Conservation (phyloP, 306 rosid species). For the Rosa chinensis region DNA sequence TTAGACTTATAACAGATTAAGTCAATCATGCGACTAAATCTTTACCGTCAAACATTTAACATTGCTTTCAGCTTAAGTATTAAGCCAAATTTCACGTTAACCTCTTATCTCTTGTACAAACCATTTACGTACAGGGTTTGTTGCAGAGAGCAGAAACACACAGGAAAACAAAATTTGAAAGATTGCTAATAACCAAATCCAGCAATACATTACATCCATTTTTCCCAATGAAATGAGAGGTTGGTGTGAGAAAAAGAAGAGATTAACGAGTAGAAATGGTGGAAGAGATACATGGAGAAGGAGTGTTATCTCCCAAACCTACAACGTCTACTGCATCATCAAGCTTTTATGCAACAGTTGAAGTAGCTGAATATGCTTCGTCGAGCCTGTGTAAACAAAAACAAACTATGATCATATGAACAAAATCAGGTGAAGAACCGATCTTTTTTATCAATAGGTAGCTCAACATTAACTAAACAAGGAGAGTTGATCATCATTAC, state of each 20-base stretch:
- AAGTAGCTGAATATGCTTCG: constrained; percentile 83
- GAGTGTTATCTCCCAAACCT: neutral
- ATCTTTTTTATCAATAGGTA: neutral
- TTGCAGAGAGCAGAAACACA: neutral
- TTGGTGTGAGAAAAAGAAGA: neutral
- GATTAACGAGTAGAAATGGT: neutral
- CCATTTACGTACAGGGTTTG: neutral
- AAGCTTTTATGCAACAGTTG: constrained; percentile 87
- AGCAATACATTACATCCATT: constrained; percentile 6
- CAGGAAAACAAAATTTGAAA: constrained; percentile 6
- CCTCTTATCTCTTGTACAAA: neutral
- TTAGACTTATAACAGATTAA: neutral
- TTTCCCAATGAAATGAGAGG: neutral
- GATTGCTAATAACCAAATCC: constrained; percentile 2
- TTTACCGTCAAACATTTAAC: neutral
- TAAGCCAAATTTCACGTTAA: neutral
- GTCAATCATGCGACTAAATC: neutral
- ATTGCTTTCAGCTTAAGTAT: neutral
- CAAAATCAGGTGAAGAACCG: neutral
- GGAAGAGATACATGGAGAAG: neutral
- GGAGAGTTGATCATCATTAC: neutral
- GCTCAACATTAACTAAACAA: neutral
- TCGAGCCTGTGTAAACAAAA: constrained; percentile 45
- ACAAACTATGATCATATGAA: neutral
- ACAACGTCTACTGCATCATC: constrained; percentile 19